Evolutionary conservation across 108 stramenopile species (phyloP).

Genomic region (Fistulifera solaris): DNA sequence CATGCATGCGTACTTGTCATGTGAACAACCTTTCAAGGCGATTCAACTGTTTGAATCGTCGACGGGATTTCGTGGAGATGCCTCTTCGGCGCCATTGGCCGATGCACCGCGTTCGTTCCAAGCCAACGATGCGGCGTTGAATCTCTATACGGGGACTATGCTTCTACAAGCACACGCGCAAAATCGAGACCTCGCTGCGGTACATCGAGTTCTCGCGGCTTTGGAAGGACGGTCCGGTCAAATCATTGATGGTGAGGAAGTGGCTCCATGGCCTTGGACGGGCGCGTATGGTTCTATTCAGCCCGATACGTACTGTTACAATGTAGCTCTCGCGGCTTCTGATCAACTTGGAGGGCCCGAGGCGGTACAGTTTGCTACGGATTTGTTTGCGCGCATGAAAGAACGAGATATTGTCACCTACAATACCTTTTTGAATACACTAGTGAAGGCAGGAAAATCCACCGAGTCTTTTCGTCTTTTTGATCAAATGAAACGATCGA

Average conservation of each 20-base stretch:
- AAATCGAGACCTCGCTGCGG: slow-evolving; percentile 42
- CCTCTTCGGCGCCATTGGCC: slow-evolving; percentile 14
- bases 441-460: slow-evolving; percentile 36
- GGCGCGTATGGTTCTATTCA: slow-evolving; percentile 43
- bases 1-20: slow-evolving; percentile 64
- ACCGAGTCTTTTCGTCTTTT: slow-evolving; percentile 54
- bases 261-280: slow-evolving; percentile 61
- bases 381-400: slow-evolving; percentile 17
- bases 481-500: slow-evolving; percentile 37
- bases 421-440: slow-evolving; percentile 68
- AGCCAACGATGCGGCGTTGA: slow-evolving; percentile 41
- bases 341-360: slow-evolving; percentile 38
- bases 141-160: slow-evolving; percentile 59
- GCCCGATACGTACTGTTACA: slow-evolving; percentile 65
- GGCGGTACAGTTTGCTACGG: slow-evolving; percentile 7
- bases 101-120: slow-evolving; percentile 12
- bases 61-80: slow-evolving; percentile 54
- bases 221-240: slow-evolving; percentile 52
- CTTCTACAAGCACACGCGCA: slow-evolving; percentile 66
- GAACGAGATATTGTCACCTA: slow-evolving; percentile 62
- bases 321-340: slow-evolving; percentile 68
- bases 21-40: slow-evolving; percentile 43
- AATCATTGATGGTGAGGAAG: slow-evolving; percentile 26
- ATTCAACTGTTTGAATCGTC: slow-evolving; percentile 72
- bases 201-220: slow-evolving; percentile 56